Evolutionary conservation across 2,329 filamentous ascomycete species (phyloP).

Genomic region (Ophiostoma novo-ulmi): DNA sequence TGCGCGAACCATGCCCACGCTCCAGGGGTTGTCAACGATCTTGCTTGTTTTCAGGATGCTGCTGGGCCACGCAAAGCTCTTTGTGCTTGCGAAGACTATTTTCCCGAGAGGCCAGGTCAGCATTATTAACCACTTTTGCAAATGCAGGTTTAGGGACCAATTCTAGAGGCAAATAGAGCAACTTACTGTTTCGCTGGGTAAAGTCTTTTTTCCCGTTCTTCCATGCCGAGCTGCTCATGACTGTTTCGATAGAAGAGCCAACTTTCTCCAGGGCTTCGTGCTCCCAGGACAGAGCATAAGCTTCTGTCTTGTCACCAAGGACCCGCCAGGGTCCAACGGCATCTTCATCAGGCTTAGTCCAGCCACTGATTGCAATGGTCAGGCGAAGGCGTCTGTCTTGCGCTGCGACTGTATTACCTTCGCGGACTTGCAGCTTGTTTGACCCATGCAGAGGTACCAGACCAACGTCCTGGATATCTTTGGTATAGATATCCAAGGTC

Average conservation of each 20-base stretch:
- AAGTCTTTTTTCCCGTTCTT: conserved; percentile 55
- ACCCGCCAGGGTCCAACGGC: conserved; percentile 74
- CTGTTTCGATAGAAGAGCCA: conserved; percentile 68
- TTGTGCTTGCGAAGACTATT: conserved; percentile 15
- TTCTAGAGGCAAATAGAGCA: background rate
- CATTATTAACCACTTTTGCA: background rate
- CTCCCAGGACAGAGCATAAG: conserved; percentile 82
- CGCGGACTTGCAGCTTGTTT: conserved; percentile 40
- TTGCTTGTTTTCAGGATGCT: conserved; percentile 63
- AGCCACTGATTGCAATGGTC: conserved; percentile 78
- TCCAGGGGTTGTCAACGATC: conserved; percentile 78
- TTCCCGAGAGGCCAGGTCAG: background rate
- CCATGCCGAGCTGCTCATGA: conserved; percentile 81
- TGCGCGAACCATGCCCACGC: conserved; percentile 66
- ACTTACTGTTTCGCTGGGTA: conserved; percentile 44
- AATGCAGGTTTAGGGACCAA: background rate
- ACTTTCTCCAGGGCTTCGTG: conserved; percentile 70
- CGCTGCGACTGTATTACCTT: conserved; percentile 48
- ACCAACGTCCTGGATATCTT: conserved; percentile 82
- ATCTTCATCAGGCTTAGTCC: conserved; percentile 67
- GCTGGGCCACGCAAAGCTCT: conserved; percentile 48
- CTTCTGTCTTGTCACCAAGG: conserved; percentile 66
- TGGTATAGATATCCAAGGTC: conserved; percentile 82
- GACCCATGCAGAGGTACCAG: conserved; percentile 67
- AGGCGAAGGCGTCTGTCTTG: conserved; percentile 67